phyloP scores from a whole-genome alignment of 1,284 basidiomycete species.

The Boletellus dicymbophilus region DNA sequence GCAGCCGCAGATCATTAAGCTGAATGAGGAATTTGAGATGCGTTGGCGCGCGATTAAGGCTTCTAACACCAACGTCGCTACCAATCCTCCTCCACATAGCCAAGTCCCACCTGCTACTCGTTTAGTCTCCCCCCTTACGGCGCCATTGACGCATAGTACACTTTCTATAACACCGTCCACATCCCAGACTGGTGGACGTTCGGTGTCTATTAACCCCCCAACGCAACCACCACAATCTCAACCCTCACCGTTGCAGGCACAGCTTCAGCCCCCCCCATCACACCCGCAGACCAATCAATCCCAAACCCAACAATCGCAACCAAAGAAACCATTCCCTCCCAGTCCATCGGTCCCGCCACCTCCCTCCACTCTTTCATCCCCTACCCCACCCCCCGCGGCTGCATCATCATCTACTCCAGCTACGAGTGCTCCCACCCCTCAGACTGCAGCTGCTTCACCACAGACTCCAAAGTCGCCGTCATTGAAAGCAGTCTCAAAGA shows the following conservation, averaged over 20 bases:
- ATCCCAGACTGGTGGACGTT: conserved; percentile 19
- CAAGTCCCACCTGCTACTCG: conserved; percentile 9
- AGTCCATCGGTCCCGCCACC: conserved; percentile 25
- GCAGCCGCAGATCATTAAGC: conserved; percentile 44
- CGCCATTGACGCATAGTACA: conserved; percentile 19
- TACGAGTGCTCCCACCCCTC: conserved; percentile 52
- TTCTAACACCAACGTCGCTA: conserved; percentile 2
- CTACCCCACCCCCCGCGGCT: conserved; percentile 37
- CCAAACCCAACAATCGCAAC: conserved; percentile 14
- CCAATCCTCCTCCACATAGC: conserved; percentile 15
- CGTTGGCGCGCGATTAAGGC: conserved; percentile 26
- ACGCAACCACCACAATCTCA: conserved; percentile 25
- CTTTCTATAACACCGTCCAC: conserved; percentile 6
- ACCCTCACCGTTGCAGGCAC: conserved; percentile 26
- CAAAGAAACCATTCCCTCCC: conserved; percentile 31
- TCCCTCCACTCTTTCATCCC: conserved; percentile 31
- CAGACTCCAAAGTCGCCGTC: conserved; percentile 58
- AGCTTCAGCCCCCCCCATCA: conserved; percentile 4
- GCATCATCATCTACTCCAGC: conserved; percentile 38
- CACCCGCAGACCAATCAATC: conserved; percentile 13
- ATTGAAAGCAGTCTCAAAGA: conserved; percentile 47
- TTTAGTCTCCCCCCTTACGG: conserved; percentile 2
- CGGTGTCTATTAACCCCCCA: conserved; percentile 16
- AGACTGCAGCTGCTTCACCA: conserved; percentile 51
- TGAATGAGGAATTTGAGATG: conserved; percentile 41